A percentile compares a stretch with the other conserved stretches of the same genome.
phyloP scores from a whole-genome alignment of 345 rosid species.

The Boechera divaricarpa region DNA sequence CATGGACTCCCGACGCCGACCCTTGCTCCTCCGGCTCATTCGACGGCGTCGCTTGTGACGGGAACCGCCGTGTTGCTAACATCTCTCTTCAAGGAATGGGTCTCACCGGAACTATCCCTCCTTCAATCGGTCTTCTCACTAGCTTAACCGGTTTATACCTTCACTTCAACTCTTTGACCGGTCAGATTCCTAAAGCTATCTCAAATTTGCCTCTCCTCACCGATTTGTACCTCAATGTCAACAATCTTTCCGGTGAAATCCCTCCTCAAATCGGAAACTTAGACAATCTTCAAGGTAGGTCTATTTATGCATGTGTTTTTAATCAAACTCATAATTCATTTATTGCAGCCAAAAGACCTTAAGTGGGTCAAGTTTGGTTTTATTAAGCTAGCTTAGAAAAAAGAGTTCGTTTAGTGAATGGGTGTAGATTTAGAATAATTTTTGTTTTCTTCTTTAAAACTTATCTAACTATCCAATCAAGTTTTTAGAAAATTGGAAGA shows the following conservation, averaged over 20 bases:
- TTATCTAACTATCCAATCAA: background rate
- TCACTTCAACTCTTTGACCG: slow-evolving; percentile 82
- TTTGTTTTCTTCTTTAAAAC: background rate
- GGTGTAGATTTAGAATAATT: background rate
- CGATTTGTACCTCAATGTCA: slow-evolving; percentile 88
- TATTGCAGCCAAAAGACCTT: slow-evolving; percentile 23
- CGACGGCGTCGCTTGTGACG: slow-evolving; percentile 89
- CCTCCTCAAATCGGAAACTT: slow-evolving; percentile 75
- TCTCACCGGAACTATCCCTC: slow-evolving; percentile 74
- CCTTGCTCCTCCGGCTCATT: slow-evolving; percentile 69
- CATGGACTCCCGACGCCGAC: slow-evolving; percentile 65
- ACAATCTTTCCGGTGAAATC: slow-evolving; percentile 77
- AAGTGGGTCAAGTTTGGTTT: slow-evolving; percentile 29
- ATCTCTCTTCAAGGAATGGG: slow-evolving; percentile 95
- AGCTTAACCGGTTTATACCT: slow-evolving; percentile 90
- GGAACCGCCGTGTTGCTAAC: slow-evolving; percentile 67
- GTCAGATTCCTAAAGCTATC: slow-evolving; percentile 80
- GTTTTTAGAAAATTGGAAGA: background rate
- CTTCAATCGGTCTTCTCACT: slow-evolving; percentile 69
- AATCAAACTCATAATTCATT: slow-evolving; percentile 22
- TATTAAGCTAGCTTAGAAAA: slow-evolving; percentile 10
- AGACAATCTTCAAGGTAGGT: slow-evolving; percentile 82
- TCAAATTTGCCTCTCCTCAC: slow-evolving; percentile 59
- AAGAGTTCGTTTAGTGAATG: background rate
- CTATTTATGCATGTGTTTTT: slow-evolving; percentile 36